Conservation (phyloP, 352 stramenopile genomes). For the Pythium rhizo-oryzae region DNA sequence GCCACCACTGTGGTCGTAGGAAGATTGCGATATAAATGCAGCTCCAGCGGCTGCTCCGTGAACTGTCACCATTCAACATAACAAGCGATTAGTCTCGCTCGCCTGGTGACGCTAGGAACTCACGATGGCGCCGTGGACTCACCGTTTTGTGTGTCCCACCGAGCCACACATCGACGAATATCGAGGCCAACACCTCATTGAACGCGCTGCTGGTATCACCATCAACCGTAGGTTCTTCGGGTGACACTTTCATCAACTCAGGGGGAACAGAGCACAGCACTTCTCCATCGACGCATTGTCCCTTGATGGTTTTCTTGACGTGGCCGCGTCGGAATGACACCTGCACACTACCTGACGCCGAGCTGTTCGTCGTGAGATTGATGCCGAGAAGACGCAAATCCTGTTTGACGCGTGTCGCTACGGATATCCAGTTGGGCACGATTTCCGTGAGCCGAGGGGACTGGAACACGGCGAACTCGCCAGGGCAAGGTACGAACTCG, state of each 20-base stretch:
- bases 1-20: conserved; percentile 44
- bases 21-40: conserved; percentile 58
- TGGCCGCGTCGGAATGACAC: conserved; percentile 46
- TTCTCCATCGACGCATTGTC: conserved; percentile 31
- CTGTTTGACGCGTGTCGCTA: conserved; percentile 16
- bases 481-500: conserved; percentile 57
- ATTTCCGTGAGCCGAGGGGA: conserved; percentile 54
- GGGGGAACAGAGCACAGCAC: conserved; percentile 23
- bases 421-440: conserved; percentile 58
- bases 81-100: background rate
- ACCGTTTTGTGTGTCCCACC: conserved; percentile 59
- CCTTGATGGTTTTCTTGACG: conserved; percentile 10
- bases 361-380: conserved; percentile 49
- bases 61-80: conserved; percentile 37
- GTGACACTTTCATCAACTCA: background rate
- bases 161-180: conserved; percentile 68
- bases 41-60: conserved; percentile 46
- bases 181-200: conserved; percentile 23
- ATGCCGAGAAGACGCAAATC: conserved; percentile 46
- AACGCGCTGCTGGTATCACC: background rate
- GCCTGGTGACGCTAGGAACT: background rate
- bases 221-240: background rate
- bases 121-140: too few species aligned
- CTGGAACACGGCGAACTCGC: conserved; percentile 62
- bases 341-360: conserved; percentile 29